A percentile compares a stretch with the other conserved stretches of the same genome.
These are phyloP conservation scores for Xylaria sp. DNA, from an alignment of 2,329 filamentous ascomycete species.

Conservation along the genomic window DNA sequence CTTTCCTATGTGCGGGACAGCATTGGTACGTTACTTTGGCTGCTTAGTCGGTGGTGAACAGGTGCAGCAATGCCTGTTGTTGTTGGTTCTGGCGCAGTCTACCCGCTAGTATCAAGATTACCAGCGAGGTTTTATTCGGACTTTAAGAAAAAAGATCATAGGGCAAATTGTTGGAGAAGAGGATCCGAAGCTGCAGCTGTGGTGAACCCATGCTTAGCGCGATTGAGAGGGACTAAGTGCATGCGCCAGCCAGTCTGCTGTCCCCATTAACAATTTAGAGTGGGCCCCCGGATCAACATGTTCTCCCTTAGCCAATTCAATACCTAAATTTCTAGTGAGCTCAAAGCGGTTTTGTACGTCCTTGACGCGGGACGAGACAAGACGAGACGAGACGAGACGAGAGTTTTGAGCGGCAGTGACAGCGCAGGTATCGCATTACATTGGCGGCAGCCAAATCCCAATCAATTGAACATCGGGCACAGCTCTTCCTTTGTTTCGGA, in stretches of 20 bases:
- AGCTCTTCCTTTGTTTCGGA: no score
- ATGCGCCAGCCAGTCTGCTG: conserved; percentile 22
- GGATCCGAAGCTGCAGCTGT: conserved; percentile 10
- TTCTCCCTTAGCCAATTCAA: conserved; percentile 20
- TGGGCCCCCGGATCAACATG: conserved; percentile 29
- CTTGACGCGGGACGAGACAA: neutral
- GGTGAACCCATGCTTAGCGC: conserved; percentile 25
- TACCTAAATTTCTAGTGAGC: conserved; percentile 28
- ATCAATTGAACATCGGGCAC: neutral
- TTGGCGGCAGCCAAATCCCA: neutral
- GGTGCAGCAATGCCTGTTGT: neutral
- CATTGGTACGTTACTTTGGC: conserved; percentile 19
- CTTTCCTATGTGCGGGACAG: conserved; percentile 40
- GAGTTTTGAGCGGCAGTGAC: neutral
- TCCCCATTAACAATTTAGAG: conserved; percentile 30
- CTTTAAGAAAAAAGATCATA: conserved; percentile 13
- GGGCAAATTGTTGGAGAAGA: conserved; percentile 14
- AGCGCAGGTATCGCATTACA: neutral
- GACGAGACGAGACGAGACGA: neutral
- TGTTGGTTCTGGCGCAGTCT: neutral
- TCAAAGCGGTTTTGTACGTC: neutral
- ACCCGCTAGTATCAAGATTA: neutral
- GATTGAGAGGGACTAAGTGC: neutral
- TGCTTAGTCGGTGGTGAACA: neutral
- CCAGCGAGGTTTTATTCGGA: neutral